These are phyloP conservation scores for Lomentospora prolificans DNA, from an alignment of 2,329 filamentous ascomycete species.

Conservation along the genomic window DNA sequence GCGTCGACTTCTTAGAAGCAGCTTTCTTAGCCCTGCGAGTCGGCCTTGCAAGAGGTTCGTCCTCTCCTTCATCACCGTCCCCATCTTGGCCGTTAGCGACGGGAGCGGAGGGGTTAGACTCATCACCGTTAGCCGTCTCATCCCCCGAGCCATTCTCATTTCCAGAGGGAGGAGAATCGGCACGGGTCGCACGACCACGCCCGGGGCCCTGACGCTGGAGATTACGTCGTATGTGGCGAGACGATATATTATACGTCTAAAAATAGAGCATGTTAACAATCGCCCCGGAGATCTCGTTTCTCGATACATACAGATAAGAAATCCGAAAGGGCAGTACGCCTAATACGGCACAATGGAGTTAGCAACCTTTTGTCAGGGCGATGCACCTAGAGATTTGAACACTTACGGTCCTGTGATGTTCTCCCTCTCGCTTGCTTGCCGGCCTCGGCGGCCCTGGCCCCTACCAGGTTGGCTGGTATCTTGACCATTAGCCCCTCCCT, in stretches of 20 bases:
- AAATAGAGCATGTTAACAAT: no score
- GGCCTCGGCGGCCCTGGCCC: neutral
- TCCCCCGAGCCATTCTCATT: neutral
- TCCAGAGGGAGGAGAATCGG: no score
- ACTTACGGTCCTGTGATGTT: conserved; percentile 30
- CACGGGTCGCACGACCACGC: conserved; percentile 14
- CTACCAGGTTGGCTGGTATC: no score
- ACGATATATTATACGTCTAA: conserved; percentile 63
- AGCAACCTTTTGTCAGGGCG: neutral
- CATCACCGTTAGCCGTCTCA: neutral
- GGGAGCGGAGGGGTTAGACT: conserved; percentile 5
- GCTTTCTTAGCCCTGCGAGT: conserved; percentile 4
- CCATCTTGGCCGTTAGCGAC: conserved; percentile 17
- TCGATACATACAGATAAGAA: conserved; percentile 35
- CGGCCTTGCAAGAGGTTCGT: conserved; percentile 17
- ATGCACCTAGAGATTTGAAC: no score
- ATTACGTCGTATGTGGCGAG: conserved; percentile 41
- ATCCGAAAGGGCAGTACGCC: conserved; percentile 43
- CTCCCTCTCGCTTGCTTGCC: conserved; percentile 9
- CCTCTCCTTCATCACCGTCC: conserved; percentile 27
- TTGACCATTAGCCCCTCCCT: neutral
- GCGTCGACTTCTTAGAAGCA: conserved; percentile 15
- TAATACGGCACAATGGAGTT: conserved; percentile 12
- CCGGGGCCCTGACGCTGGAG: conserved; percentile 26
- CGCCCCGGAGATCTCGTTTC: no score